Base-by-base conservation (phyloP, 1,284 basidiomycete species). In the Pascua sp. region DNA sequence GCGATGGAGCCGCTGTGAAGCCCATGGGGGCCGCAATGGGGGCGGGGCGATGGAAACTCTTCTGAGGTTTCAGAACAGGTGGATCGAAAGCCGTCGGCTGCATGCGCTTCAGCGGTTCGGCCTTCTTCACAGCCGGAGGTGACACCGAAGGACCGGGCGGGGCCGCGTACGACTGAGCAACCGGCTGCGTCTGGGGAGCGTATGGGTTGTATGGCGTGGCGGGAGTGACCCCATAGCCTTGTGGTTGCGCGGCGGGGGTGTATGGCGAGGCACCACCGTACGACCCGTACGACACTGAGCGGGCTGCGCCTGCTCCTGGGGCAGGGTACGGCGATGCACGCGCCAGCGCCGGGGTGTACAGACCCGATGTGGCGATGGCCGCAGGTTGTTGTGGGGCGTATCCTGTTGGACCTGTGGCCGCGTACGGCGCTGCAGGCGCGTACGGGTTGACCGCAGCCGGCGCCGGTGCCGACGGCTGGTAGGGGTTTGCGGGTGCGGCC, bases 21-120 rank as follows among this genome's bases (percentile, higher is more conserved):
- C 24, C 24, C 24, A 32, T 32, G 24, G 24, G 24, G 7, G 24
- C 24, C 24, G 24, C 24, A 32, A 32, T 3, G 24, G 24, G 24
- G 63, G 53, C 0, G 64, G 51, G 56, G 45, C 73, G 50, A 40
- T 68, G 56, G 42, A 68, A 64, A 60, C 67, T 67, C 64, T 75
- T 71, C 53, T 71, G 61, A 2, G 69, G 67, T 42, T 62, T 57
- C 4, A 62, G 48, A 53, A 73, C 67, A 0, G 75, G 75, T 7
- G 74, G 74, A 59, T 77, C 75, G 49, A 75, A 77, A 8, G 75
- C 75, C 36, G 67, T 75, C 17, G 74, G 75, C 10, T 62, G 65
- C 16, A 71, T 62, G 36, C 72, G 63, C 48, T 66, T 65, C 9
- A 67, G 64, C 15, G 69, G 62, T 44, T 55, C 64, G 4, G 68